phyloP scores from a whole-genome alignment of 495 filamentous ascomycete genomes.

The Usnea hakonensis region DNA sequence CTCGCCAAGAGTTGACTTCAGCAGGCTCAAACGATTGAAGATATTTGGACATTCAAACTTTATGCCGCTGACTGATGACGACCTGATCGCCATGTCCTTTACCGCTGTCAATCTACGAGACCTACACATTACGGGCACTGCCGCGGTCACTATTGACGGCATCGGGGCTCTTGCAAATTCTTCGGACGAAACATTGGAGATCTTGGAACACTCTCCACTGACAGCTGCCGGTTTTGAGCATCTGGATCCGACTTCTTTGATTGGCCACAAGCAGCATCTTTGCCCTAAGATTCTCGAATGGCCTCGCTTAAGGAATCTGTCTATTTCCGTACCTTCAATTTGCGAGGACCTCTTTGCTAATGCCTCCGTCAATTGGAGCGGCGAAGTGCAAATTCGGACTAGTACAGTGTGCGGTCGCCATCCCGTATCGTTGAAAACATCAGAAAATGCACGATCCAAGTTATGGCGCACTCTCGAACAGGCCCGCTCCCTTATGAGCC shows the following conservation, averaged over 20 bases:
- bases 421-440: conserved; percentile 15
- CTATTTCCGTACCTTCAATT: conserved; percentile 41
- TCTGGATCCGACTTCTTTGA: conserved; percentile 30
- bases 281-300: conserved; percentile 41
- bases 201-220: conserved; percentile 47
- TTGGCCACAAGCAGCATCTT: conserved; percentile 31
- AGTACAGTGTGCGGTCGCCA: conserved; percentile 36
- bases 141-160: conserved; percentile 42
- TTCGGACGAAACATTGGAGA: conserved; percentile 38
- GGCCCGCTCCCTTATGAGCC: conserved; percentile 34
- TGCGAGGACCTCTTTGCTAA: conserved; percentile 43
- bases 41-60: conserved; percentile 46
- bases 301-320: conserved; percentile 39
- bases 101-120: conserved; percentile 44
- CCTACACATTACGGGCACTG: conserved; percentile 45
- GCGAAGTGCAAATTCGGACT: conserved; percentile 44
- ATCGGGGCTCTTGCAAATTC: conserved; percentile 42
- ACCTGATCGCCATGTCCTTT: conserved; percentile 39
- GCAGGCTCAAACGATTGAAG: conserved; percentile 41
- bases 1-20: conserved; percentile 35
- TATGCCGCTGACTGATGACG: conserved; percentile 43
- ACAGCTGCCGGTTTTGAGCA: conserved; percentile 44
- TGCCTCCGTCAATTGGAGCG: conserved; percentile 35
- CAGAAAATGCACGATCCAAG: conserved; percentile 18
- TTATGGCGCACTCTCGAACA: conserved; percentile 33